phyloP scores from a whole-genome alignment of 2,329 filamentous ascomycete genomes.

The Helotiales sp. region DNA sequence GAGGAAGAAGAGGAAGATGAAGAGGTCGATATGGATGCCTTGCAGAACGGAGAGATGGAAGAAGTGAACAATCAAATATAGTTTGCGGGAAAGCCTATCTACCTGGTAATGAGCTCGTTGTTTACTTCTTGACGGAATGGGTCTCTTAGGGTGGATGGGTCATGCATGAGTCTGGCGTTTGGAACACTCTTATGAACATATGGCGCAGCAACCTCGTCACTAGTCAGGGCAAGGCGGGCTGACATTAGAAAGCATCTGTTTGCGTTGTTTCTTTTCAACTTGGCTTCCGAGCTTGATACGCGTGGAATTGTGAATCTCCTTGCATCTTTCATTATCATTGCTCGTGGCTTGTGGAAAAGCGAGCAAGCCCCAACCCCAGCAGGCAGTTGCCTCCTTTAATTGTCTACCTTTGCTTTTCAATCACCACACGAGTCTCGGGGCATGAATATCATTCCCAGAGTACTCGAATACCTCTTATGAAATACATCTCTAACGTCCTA shows the following conservation, averaged over 20 bases:
- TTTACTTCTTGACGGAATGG: slow-evolving; percentile 17
- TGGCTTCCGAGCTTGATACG: neutral
- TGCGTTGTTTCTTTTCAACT: neutral
- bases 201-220: slow-evolving; percentile 15
- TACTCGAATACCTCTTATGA: no score
- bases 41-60: slow-evolving; percentile 27
- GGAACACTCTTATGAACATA: slow-evolving; percentile 18
- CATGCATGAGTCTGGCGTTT: slow-evolving; percentile 25
- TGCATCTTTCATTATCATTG: neutral
- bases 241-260: slow-evolving; percentile 21
- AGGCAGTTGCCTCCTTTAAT: no score
- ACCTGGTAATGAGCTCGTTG: slow-evolving; percentile 11
- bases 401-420: no score
- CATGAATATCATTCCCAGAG: no score
- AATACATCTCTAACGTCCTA: no score
- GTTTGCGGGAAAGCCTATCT: neutral
- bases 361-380: neutral
- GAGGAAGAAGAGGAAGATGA: slow-evolving; percentile 49
- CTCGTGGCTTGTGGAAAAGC: no score
- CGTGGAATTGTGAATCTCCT: neutral
- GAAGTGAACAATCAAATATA: slow-evolving; percentile 19
- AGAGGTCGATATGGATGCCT: slow-evolving; percentile 30
- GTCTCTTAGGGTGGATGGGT: slow-evolving; percentile 18
- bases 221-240: slow-evolving; percentile 9
- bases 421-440: no score